Evolutionary conservation across 2,329 filamentous ascomycete species (phyloP).

Genomic region (Metarhizium album): DNA sequence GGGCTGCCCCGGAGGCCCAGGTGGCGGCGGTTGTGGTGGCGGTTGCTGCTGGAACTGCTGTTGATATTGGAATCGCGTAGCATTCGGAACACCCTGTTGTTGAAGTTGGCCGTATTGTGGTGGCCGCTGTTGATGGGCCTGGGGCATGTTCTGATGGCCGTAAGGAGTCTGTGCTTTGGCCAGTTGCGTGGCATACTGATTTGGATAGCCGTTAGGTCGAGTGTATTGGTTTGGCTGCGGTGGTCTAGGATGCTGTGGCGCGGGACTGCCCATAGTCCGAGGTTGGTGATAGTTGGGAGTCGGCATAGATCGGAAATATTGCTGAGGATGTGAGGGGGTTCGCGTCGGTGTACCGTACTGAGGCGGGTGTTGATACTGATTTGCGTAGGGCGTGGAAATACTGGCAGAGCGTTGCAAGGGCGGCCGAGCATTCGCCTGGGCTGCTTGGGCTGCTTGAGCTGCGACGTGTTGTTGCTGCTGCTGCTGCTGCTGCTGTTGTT

Average conservation of each 20-base stretch:
- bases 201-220: constrained; percentile 35
- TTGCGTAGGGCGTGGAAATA: constrained; percentile 29
- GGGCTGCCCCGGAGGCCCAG: constrained; percentile 24
- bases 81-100: constrained; percentile 30
- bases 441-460: constrained; percentile 6
- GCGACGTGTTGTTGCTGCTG: not conserved
- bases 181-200: constrained; percentile 37
- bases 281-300: constrained; percentile 34
- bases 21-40: constrained; percentile 3
- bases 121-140: constrained; percentile 34
- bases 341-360: constrained; percentile 39
- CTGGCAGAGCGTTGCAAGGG: constrained; percentile 24
- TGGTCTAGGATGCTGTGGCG: constrained; percentile 21
- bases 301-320: constrained; percentile 30
- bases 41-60: constrained; percentile 16
- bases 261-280: constrained; percentile 21
- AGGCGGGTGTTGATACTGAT: constrained; percentile 30
- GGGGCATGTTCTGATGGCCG: constrained; percentile 37
- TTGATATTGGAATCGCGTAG: constrained; percentile 28
- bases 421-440: constrained; percentile 24
- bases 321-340: constrained; percentile 31
- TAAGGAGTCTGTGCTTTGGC: constrained; percentile 42
- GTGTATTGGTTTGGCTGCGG: constrained; percentile 39
- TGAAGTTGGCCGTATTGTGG: constrained; percentile 31
- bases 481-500: not conserved